Evolutionary conservation across 1,284 basidiomycete species (phyloP), one percentile per base, ranked within the genome.

Genomic region (Pseudozyma sp.): DNA sequence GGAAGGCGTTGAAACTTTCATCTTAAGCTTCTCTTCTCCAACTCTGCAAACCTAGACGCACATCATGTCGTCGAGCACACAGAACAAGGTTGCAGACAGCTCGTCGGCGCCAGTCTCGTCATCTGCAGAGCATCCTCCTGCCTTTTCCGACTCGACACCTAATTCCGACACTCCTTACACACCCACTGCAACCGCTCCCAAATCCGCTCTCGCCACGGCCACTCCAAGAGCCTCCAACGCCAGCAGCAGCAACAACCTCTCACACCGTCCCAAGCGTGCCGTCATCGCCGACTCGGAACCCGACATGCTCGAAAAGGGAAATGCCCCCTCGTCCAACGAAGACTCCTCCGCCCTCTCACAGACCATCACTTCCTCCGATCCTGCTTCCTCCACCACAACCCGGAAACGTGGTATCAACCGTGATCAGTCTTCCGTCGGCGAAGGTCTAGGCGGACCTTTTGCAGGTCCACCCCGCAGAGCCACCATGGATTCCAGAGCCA

Each of bases 381-480:
- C 60, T 29, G 29, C 58, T 17, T 49, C 54, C 19, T 48, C 54
- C 5, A 51, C 49, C 14, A 46, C 47, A 16, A 42, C 45, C 7
- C 8, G 54, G 10, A 63, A 64, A 51, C 62, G 59, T 16, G 47
- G 33, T 13, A 45, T 70, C 37, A 61, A 67, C 14, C 65, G 51
- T 9, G 73, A 64, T 39, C 68, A 68, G 33, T 71, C 64, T 6
- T 75, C 64, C 39, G 47, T 57, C 24, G 39, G 49, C 33, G 58
- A 70, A 50, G 71, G 71, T 14, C 57, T 74, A 2, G 71, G 66
- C 5, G 71, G 71, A 19, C 71, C 70, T 1, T 73, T 73, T 54
- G 70, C 70, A 3, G 68, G 73, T n/a, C 73, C 73, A 33, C 68
- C 68, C 2, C 68, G 73, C 14, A 54, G 68, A 48, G 73, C 68